Evolutionary conservation across 139 green algal species (phyloP), one percentile per base, ranked within the genome.

Genomic region (Marvania coccoides): DNA sequence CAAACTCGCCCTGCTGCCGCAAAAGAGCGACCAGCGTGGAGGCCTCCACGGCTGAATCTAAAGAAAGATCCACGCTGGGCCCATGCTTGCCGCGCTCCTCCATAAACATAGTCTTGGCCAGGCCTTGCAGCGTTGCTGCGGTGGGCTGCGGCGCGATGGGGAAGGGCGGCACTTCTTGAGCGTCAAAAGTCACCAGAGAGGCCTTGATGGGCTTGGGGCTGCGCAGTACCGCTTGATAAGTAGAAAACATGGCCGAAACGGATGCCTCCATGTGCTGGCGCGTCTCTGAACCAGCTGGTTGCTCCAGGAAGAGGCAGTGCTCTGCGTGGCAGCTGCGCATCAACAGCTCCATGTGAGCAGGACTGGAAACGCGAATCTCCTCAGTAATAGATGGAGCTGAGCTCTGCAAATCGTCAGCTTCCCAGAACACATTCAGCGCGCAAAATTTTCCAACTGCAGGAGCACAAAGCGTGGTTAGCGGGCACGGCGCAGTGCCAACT

Each of bases 61-160:
- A n/a, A 31, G 48, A 30, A 2, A 79, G 37, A 37, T 75, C 60
- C 8, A 79, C 3, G 31, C 14, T 39, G 0, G 38, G 6, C 29
- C 72, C 72, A 14, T 38, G 60, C 2, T 54, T 23, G 4, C 8
- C 28, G 1, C 72, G 34, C 24, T 61, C 54, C 42, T 79, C 72
- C 72, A 75, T 76, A 19, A 75, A 79, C 26, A 69, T 35, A 7
- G 72, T 68, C 3, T 63, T 62, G 46, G 10, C 24, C 26, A 62
- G 34, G 3, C 56, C 64, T 5, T 64, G 69, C 19, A 51, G 42
- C 42, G 19, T 19, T 28, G 42, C 42, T 28, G 42, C 42, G 19
- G 42, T 19, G 19, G 42, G 42, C 42, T 51, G 42, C 19, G 42
- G 42, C 19, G 42, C 19, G 19, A 19, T 28, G 42, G 42, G 42